Percentiles rank a stretch among this genome's conserved stretches.
Evolutionary conservation across 495 filamentous ascomycete species (phyloP).

Genomic region (Talaromyces stipitatus): DNA sequence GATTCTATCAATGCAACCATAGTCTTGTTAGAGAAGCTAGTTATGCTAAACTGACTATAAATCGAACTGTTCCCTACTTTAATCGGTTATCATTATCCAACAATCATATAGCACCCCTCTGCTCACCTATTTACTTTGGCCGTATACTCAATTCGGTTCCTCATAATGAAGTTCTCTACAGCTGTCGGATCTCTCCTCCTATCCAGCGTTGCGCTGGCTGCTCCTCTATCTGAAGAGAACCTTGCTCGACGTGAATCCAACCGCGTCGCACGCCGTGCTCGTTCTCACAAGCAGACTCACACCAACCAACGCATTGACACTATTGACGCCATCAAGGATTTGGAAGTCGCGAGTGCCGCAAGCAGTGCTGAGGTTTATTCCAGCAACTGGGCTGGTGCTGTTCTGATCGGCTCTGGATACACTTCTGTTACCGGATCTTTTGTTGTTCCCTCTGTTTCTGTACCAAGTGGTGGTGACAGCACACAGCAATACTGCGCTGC

Average conservation of each 20-base stretch:
- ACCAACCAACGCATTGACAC: not conserved
- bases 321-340: not conserved
- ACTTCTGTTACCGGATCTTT: conserved; percentile 47
- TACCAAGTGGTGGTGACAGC: conserved; percentile 22
- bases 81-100: not conserved
- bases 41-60: not conserved
- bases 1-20: not conserved
- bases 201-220: not conserved
- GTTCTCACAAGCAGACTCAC: not conserved
- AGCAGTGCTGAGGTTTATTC: conserved; percentile 25
- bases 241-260: not conserved
- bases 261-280: not conserved
- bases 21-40: not conserved
- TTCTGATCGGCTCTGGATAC: conserved; percentile 40
- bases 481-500: conserved; percentile 29
- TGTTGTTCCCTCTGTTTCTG: conserved; percentile 46
- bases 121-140: not conserved
- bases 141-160: not conserved
- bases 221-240: conserved; percentile 1
- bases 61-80: not conserved
- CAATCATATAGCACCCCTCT: not conserved
- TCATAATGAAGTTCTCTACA: not conserved
- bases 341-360: not conserved
- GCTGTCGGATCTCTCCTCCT: not conserved
- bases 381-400: conserved; percentile 54